A percentile compares a stretch with the other conserved stretches of the same genome.
Conservation (phyloP, 148 eudicot genomes). For the Chenopodium suecicum region DNA sequence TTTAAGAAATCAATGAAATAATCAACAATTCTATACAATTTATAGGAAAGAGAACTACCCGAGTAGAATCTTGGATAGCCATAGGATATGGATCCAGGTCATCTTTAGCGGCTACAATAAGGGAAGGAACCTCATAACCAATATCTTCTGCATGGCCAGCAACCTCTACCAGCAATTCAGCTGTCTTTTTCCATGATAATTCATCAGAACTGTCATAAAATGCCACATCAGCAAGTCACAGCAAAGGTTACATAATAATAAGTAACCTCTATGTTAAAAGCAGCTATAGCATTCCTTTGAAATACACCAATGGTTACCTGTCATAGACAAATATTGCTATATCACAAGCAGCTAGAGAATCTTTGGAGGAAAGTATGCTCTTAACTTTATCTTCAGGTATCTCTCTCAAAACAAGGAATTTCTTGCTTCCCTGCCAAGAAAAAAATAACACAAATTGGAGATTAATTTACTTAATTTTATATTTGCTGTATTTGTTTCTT, state of each 20-base stretch:
- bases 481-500: not conserved
- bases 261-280: not conserved
- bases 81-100: conserved; percentile 65
- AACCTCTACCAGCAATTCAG: conserved; percentile 77
- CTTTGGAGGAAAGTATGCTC: conserved; percentile 53
- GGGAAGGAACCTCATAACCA: conserved; percentile 87
- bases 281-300: not conserved
- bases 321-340: conserved; percentile 88
- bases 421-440: conserved; percentile 62
- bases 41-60: conserved; percentile 45
- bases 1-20: not conserved
- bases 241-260: not conserved
- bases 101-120: conserved; percentile 85
- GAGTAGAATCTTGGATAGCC: conserved; percentile 75
- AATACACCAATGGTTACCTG: conserved; percentile 43
- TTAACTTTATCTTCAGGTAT: conserved; percentile 72
- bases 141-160: conserved; percentile 85
- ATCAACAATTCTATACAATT: not conserved
- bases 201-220: conserved; percentile 48
- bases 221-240: conserved; percentile 2
- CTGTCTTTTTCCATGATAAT: conserved; percentile 62
- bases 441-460: not conserved
- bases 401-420: conserved; percentile 78
- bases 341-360: conserved; percentile 81
- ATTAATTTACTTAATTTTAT: not conserved